Base-by-base conservation (phyloP, 257 asterid genomes). In the Euphrasia confusa region DNA sequence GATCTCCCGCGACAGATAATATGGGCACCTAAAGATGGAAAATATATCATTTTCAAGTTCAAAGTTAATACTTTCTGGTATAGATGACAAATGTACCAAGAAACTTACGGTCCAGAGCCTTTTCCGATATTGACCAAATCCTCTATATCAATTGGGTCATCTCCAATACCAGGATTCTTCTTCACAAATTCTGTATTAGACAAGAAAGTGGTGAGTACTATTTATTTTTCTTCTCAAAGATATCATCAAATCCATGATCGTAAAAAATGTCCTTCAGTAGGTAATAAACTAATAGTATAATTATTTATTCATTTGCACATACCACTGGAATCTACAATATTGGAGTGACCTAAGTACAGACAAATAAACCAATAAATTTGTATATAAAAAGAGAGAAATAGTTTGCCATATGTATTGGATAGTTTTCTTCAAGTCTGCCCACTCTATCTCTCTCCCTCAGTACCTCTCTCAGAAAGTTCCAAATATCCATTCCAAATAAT, bases 91-190 rank as follows among this genome's bases (percentile, higher is more conserved):
- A 5, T 58, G 61, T 58, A 67, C 35, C 40, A 68, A 54, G 72
- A 77, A 79, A 72, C 94, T 50, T 79, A 92, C 99, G 97, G 87
- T 67, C 97, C 96, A 60, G 81, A 77, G 79, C 96, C 85, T 72
- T 69, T 84, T 72, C 99, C 99, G 30, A 92, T 82, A 77, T 89
- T 92, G 75, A 89, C 86, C 83, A 92, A 71, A 77, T 92, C 99
- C 81, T 92, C 99, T 66, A 92, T 92, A 79, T 89, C 99, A 75
- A 92, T 72, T 12, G 99, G 99, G 68, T 92, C 99, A 45, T 89
- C 96, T 71, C 99, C 96, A 37, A 89, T 77, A 66, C 70, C 60
- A 15, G 96, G 94, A 64, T 87, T 89, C 59, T 18, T 77, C 79
- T 80, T 79, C 78, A 77, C 76, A 65, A 83, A 89, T 58, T 89